phyloP scores from a whole-genome alignment of 2,329 filamentous ascomycete genomes.

The Tolypocladium tundrense region DNA sequence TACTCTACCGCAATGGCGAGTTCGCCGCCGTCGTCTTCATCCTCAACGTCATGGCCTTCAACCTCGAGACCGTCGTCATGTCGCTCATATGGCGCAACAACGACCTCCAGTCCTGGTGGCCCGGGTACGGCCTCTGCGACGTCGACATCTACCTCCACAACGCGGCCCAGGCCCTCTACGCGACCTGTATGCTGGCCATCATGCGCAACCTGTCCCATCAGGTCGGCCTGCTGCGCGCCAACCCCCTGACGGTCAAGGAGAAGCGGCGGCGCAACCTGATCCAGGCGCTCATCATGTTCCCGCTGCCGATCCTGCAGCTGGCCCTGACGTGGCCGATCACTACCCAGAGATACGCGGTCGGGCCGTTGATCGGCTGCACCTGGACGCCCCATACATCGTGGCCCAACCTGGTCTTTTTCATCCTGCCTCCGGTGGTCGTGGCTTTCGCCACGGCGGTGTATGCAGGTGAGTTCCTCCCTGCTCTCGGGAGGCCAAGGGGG shows the following conservation, averaged over 20 bases:
- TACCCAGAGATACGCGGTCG: conserved; percentile 37
- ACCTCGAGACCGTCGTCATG: conserved; percentile 38
- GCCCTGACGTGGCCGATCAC: conserved; percentile 37
- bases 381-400: conserved; percentile 33
- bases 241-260: conserved; percentile 29
- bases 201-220: conserved; percentile 43
- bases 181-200: conserved; percentile 41
- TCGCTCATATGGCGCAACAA: conserved; percentile 43
- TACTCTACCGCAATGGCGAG: conserved; percentile 43
- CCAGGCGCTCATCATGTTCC: conserved; percentile 45
- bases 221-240: conserved; percentile 33
- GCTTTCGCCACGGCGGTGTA: conserved; percentile 33
- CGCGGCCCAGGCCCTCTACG: conserved; percentile 33
- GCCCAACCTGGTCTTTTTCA: conserved; percentile 37
- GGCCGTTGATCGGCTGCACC: conserved; percentile 38
- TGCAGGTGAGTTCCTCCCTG: conserved; percentile 29
- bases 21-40: conserved; percentile 42
- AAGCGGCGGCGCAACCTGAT: conserved; percentile 28
- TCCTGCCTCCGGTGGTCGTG: conserved; percentile 33
- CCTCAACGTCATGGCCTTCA: conserved; percentile 31
- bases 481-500: background rate
- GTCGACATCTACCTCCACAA: conserved; percentile 38
- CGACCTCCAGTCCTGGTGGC: conserved; percentile 38
- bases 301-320: conserved; percentile 38
- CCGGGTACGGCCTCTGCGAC: conserved; percentile 44